Evolutionary conservation across 2,329 filamentous ascomycete species (phyloP), one percentile per base, ranked within the genome.

Genomic region (Lomentospora prolificans): DNA sequence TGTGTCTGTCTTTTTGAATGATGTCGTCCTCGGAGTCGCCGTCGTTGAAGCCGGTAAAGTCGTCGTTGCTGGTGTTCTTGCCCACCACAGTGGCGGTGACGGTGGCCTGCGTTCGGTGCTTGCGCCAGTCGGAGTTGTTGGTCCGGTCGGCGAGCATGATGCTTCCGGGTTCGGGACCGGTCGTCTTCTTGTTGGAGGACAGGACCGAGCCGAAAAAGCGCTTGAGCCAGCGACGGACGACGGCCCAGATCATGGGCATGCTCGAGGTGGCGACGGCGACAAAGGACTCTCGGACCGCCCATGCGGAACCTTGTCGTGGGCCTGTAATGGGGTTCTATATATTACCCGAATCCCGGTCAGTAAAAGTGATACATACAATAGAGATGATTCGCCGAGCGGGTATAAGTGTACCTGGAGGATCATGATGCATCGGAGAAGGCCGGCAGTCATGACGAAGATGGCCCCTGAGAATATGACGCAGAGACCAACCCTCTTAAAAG

Each of bases 281-380:
- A 48, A 75, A 75, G 3, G 71, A 70, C 48, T 75, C 73, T 8
- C 73, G 69, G 5, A 71, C 67, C 5, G 70, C 72, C 72, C 72
- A 75, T 2, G 67, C 69, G 3, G 70, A 71, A 5, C 72, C 71
- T 3, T 71, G 64, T 24, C 70, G 66, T 1, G 72, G 67, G 12
- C 71, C 71, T 44, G 73, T 69, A 10, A 70, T 57, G 2, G 70
- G 68, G 33, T 74, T 67, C 72, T 75, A 55, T 5, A n/a, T n/a
- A n/a, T n/a, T n/a, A n/a, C n/a, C n/a, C n/a, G n/a, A n/a, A n/a
- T 27, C 31, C 10, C 48, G 41, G 30, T 27, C n/a, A n/a, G n/a
- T n/a, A n/a, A n/a, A n/a, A n/a, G n/a, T n/a, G n/a, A n/a, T n/a
- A n/a, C n/a, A n/a, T n/a, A n/a, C n/a, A n/a, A n/a, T n/a, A n/a